Conservation (phyloP, 2,329 filamentous ascomycete species). For the Arthrobotrys conoides region DNA sequence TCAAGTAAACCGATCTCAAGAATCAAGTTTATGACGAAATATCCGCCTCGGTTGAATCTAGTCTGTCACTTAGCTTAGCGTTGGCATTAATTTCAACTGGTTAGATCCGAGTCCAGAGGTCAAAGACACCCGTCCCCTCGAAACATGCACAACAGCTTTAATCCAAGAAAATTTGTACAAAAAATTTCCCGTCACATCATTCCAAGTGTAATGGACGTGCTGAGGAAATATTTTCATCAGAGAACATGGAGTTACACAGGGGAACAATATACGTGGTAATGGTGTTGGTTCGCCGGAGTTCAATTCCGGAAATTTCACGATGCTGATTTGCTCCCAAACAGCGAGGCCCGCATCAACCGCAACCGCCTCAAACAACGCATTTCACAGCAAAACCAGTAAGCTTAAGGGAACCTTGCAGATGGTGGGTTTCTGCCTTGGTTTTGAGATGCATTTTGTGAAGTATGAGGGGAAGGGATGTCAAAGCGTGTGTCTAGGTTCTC, state of each 20-base stretch:
- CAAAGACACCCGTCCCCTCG: background rate
- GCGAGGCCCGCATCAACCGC: slow-evolving; percentile 11
- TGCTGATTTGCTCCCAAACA: slow-evolving; percentile 33
- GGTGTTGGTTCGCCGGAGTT: slow-evolving; percentile 9
- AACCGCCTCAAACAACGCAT: slow-evolving; percentile 42
- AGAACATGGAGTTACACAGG: background rate
- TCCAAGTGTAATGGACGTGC: too few species aligned
- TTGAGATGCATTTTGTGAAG: background rate
- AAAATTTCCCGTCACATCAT: background rate
- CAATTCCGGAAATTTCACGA: slow-evolving; percentile 40
- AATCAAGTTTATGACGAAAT: slow-evolving; percentile 27
- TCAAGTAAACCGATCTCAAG: slow-evolving; percentile 13
- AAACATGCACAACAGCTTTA: background rate
- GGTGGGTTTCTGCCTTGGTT: slow-evolving; percentile 1
- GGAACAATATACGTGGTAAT: background rate
- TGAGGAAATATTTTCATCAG: background rate
- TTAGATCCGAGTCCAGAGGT: background rate
- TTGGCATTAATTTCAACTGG: slow-evolving; percentile 8
- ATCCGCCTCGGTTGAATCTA: slow-evolving; percentile 27
- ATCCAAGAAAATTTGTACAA: background rate
- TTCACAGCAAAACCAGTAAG: slow-evolving; percentile 6
- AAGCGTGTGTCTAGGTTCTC: background rate
- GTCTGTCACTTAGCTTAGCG: slow-evolving; percentile 1
- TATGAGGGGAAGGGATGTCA: background rate
- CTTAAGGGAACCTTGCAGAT: slow-evolving; percentile 20